Base-by-base conservation (phyloP, 352 stramenopile genomes). In the Pythium chondricola region DNA sequence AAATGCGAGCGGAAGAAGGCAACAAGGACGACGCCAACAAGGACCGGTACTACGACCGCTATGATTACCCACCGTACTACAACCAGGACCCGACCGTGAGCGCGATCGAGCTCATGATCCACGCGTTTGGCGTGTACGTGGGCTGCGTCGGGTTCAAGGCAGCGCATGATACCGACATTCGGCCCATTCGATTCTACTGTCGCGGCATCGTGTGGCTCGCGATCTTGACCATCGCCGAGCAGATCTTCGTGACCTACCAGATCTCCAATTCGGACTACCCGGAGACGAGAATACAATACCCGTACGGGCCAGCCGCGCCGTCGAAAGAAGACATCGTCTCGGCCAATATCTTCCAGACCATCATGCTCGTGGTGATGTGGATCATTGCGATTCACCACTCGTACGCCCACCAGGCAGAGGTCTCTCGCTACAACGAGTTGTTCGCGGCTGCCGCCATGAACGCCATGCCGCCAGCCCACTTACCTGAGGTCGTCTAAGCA, bases 321-420 rank as follows among this genome's bases (percentile, higher is more conserved):
- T 86, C 79, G 13, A 85, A 89, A 33, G 80, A 93, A 10, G 82
- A 93, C 38, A 83, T 93, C 26, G 78, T 93, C 30, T 90, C 79
- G 42, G 78, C 79, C 22, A 91, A 90, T 57, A 65, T 93, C 14
- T 88, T 93, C 52, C 79, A 93, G 56, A 75, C 76, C 36, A 70
- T 93, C 48, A 83, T 93, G 66, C 73, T 93, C 21, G 61, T 84
- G 22, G 62, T 87, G 25, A 91, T 93, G 79, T 93, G 80, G 77
- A 39, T 90, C 48, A 69, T 90, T 32, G 76, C 79, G 21, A 84
- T 93, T 37, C 73, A 72, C 22, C 82, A 93, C 45, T 87, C 78
- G 43, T 86, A 87, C 49, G 60, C 66, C 54, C 82, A 93, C 43
- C 69, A 85, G 52, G 64, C 64, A 0, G 82, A 93, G 36, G 75